Percentiles rank a stretch among this genome's conserved stretches.
These are phyloP conservation scores for Penicillium robsamsonii DNA, from an alignment of 495 filamentous ascomycete species.

Conservation along the genomic window DNA sequence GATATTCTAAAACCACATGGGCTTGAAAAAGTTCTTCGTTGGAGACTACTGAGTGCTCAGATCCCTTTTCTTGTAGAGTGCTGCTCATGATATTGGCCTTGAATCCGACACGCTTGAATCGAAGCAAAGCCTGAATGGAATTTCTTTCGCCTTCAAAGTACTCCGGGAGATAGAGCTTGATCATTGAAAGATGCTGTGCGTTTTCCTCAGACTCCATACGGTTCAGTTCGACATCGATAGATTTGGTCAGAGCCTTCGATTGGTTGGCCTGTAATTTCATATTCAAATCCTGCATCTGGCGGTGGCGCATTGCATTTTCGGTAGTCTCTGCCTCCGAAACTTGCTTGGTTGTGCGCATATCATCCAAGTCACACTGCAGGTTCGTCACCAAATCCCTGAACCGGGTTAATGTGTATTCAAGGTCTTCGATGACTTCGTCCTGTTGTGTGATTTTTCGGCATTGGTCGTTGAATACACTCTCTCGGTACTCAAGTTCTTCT, in stretches of 20 bases:
- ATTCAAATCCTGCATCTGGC: constrained; percentile 95
- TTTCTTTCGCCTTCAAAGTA: constrained; percentile 75
- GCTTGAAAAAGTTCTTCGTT: constrained; percentile 75
- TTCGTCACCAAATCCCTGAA: constrained; percentile 86
- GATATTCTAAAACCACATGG: constrained; percentile 78
- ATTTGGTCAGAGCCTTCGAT: constrained; percentile 86
- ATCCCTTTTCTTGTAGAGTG: constrained; percentile 75
- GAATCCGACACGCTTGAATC: constrained; percentile 85
- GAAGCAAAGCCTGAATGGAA: constrained; percentile 77
- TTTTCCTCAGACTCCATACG: constrained; percentile 90
- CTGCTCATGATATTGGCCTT: constrained; percentile 78
- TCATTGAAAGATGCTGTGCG: constrained; percentile 79
- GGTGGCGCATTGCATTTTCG: constrained; percentile 77
- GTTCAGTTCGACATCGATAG: constrained; percentile 84
- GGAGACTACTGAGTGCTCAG: constrained; percentile 50
- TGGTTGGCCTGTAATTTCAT: constrained; percentile 87
- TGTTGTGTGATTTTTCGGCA: constrained; percentile 58
- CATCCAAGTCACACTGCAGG: constrained; percentile 82
- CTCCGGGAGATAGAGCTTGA: constrained; percentile 87
- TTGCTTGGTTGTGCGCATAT: constrained; percentile 86
- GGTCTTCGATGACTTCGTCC: constrained; percentile 75
- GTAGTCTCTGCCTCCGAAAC: constrained; percentile 90
- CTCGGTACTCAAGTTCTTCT: constrained; percentile 83
- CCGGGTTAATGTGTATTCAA: constrained; percentile 82
- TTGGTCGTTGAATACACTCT: constrained; percentile 75